Percentiles rank a stretch among this genome's conserved stretches.
These are phyloP conservation scores for Globisporangium megalacanthum DNA, from an alignment of 352 stramenopile species.

Conservation along the genomic window DNA sequence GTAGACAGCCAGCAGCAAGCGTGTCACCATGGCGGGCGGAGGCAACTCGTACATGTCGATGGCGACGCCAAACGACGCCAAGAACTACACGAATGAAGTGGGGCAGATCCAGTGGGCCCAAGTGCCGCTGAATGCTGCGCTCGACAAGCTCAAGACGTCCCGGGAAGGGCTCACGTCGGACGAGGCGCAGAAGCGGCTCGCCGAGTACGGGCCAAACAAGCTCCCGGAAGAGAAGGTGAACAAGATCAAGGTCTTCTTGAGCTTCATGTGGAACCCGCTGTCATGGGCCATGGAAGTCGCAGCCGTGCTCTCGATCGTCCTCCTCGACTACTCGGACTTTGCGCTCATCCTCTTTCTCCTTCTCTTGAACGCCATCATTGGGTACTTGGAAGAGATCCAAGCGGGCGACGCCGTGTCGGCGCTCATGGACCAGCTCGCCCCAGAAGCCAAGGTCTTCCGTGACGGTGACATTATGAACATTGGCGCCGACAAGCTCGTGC, in stretches of 20 bases:
- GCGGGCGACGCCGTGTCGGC: conserved; percentile 84
- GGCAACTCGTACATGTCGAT: conserved; percentile 72
- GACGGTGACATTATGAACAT: conserved; percentile 73
- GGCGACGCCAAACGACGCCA: conserved; percentile 69
- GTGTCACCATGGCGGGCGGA: conserved; percentile 39
- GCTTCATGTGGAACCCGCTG: conserved; percentile 82
- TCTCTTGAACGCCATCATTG: conserved; percentile 69
- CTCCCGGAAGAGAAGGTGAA: conserved; percentile 74
- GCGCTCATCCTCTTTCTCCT: conserved; percentile 64
- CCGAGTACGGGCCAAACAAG: conserved; percentile 79
- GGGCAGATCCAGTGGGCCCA: conserved; percentile 72
- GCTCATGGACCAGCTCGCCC: conserved; percentile 86
- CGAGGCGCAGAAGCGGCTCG: conserved; percentile 67
- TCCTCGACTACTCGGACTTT: conserved; percentile 78
- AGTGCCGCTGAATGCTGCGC: conserved; percentile 68
- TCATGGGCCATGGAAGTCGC: conserved; percentile 81
- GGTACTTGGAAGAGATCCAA: conserved; percentile 82
- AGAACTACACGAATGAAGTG: conserved; percentile 77
- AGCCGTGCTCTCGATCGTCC: conserved; percentile 63
- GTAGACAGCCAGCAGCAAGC: conserved; percentile 13
- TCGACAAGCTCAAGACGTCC: conserved; percentile 78
- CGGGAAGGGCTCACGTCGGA: conserved; percentile 65
- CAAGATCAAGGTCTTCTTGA: conserved; percentile 71
- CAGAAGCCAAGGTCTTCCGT: conserved; percentile 78
- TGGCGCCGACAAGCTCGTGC: conserved; percentile 57